Evolutionary conservation across 768 basidiomycete species (phyloP).

Genomic region (Mycena capillaripes): DNA sequence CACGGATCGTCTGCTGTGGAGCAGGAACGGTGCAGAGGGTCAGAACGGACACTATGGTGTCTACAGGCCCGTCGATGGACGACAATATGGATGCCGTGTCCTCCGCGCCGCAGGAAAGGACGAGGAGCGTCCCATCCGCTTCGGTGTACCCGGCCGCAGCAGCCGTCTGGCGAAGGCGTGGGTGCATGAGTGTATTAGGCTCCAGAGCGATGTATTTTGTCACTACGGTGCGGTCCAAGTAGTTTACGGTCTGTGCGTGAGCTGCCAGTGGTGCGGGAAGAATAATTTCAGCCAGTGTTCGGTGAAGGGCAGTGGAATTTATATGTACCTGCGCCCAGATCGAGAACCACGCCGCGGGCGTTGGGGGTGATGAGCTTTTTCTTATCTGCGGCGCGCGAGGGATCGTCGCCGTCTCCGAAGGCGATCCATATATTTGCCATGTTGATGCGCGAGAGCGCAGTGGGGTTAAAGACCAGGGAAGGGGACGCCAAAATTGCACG

Average conservation of each 20-base stretch:
- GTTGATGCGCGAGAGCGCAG: constrained; percentile 63
- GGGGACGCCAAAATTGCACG: constrained; percentile 47
- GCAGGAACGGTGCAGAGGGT: constrained; percentile 76
- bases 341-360: constrained; percentile 74
- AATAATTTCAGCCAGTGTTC: neutral
- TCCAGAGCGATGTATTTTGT: constrained; percentile 81
- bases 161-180: constrained; percentile 64
- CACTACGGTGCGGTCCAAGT: constrained; percentile 69
- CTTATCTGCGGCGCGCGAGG: constrained; percentile 56
- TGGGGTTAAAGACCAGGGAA: constrained; percentile 59
- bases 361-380: constrained; percentile 62
- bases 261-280: no score
- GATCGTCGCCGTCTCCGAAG: constrained; percentile 64
- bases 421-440: constrained; percentile 70
- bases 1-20: constrained; percentile 61
- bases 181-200: constrained; percentile 77
- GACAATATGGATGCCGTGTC: constrained; percentile 65
- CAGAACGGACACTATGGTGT: constrained; percentile 76
- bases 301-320: neutral
- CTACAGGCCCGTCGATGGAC: constrained; percentile 51
- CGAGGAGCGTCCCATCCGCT: constrained; percentile 63
- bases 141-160: constrained; percentile 66
- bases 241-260: constrained; percentile 72
- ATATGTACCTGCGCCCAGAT: constrained; percentile 74
- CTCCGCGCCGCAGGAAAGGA: constrained; percentile 77